Base-by-base conservation (phyloP, 208 protist species). In the Angomonas ambiguus region DNA sequence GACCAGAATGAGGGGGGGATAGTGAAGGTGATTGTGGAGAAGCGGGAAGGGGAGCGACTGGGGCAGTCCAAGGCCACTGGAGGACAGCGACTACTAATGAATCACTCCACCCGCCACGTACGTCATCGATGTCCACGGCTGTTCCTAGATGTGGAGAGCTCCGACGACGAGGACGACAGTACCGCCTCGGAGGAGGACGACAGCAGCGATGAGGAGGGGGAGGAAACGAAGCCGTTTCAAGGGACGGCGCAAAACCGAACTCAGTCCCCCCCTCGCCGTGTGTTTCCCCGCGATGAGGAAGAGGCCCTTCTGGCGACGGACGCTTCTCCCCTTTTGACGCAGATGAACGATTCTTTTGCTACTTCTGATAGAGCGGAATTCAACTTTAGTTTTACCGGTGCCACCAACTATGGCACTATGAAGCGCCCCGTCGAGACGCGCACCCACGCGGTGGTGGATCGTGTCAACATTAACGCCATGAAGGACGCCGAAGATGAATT, bases 401-500 rank as follows among this genome's bases (percentile, higher is more conserved):
- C 45, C 45, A 53, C 48, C 33, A 33, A 64, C 60, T 64, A 64
- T 41, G 60, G 62, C 24, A 34, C 32, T 1, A 65, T 38, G 38
- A 24, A 18, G 20, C 18, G 34, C 4, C 53, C 18, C 11, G 11
- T 59, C 24, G 42, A 32, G 60, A 38, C 32, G 48, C 38, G 60
- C 31, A 56, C 33, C 18, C 59, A 72, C 27, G 67, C 71, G 57
- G 60, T 73, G 18, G 76, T 77, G 4, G 55, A 71, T 35, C 76
- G 76, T 18, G 72, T 48, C 25, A 49, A 68, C 6, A 79, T 80
- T 67, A 76, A 89, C 62, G 67, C 78, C 10, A 67, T 74, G 27
- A 76, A 77, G 42, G 74, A 82, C 48, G 72, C 53, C 16, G 70
- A 86, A 58, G 77, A 84, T 51, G 80, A 86, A 62, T 83, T 90